Evolutionary conservation across 768 basidiomycete genomes (phyloP), one percentile per base, ranked within the genome.

Genomic region (Royoungia palumana): DNA sequence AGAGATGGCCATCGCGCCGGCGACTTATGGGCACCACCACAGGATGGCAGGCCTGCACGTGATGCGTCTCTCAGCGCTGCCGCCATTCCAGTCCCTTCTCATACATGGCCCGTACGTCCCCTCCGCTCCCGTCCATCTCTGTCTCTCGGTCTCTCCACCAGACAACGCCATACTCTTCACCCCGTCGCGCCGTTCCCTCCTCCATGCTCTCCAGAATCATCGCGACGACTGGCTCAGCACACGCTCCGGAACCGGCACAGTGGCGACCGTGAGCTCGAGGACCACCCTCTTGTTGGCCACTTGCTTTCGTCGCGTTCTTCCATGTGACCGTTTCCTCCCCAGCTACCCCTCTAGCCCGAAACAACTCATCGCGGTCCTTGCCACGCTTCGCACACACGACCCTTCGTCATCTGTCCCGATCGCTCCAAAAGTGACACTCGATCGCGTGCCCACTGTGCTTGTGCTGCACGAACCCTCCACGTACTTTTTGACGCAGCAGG

Each of bases 81-180:
- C 87, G 5, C 56, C 55, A 2, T 87, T 81, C 67, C 67, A 63
- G 16, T 75, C 79, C 5, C 62, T 89, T n/a, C 70, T 90, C 12
- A 66, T 90, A 27, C 72, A 77, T 21, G 89, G 89, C 1, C 50
- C 70, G 0, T 85, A 81, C 60, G 82, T 80, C 43, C 66, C 83
- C 17, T 83, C 89, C 4, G 83, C 86, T 6, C 86, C 86, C 4
- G 69, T 91, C 41, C 81, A 87, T 53, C 71, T 89, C 30, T 75
- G 78, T 34, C 64, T 87, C 24, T 85, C 86, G 0, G 46, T 59
- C 9, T 63, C 72, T 19, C 59, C 68, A 11, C 56, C 53, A 27
- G 61, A 66, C 16, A 63, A 66, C 38, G 66, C 72, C 0, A 46
- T 89, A 17, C 60, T 87, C 43, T 56, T 88, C 24, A 70, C 81